Percentiles rank a stretch among this genome's conserved stretches.
Conservation (phyloP, 257 asterid species). For the Nicotiana obtusifolia region DNA sequence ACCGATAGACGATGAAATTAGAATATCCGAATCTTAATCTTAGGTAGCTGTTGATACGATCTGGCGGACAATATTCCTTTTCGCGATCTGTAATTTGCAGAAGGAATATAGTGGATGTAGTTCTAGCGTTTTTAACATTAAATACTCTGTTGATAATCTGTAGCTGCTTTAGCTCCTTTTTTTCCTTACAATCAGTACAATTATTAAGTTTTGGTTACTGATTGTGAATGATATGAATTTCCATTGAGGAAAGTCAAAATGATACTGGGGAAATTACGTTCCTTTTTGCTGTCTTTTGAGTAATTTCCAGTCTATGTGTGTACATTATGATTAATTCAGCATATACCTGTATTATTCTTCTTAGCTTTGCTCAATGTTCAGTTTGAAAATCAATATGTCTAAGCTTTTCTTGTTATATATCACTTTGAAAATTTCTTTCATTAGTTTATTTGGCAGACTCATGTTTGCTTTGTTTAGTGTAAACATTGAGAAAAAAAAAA, state of each 20-base stretch:
- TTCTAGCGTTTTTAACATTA: background rate
- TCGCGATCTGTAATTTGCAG: background rate
- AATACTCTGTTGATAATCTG: background rate
- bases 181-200: background rate
- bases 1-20: slow-evolving; percentile 30
- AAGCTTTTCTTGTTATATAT: background rate
- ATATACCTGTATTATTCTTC: too few relatives aligned
- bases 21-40: background rate
- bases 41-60: background rate
- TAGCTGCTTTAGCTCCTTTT: background rate
- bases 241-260: background rate
- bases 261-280: too few relatives aligned
- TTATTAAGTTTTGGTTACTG: background rate
- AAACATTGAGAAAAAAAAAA: too few relatives aligned
- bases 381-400: background rate
- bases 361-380: background rate
- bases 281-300: too few relatives aligned
- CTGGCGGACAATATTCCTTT: background rate
- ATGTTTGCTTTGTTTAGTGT: too few relatives aligned
- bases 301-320: too few relatives aligned
- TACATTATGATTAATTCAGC: too few relatives aligned
- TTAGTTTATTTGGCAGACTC: too few relatives aligned
- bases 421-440: too few relatives aligned
- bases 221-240: background rate
- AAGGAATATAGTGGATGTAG: background rate